phyloP scores from a whole-genome alignment of 768 basidiomycete species.

The Dentipellis sp. region DNA sequence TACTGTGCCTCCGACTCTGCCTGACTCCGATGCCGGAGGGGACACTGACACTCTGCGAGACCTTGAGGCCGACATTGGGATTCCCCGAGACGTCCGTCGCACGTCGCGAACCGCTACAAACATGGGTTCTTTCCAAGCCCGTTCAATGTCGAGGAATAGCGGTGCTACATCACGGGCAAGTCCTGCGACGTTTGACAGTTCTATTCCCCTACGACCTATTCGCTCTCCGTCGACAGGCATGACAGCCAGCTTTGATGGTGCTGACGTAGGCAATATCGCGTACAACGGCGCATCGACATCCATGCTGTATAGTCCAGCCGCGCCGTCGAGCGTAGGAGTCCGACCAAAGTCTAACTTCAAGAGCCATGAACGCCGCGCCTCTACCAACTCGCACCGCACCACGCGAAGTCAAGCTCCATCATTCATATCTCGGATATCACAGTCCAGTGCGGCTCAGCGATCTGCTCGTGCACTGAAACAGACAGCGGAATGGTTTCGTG shows the following conservation, averaged over 20 bases:
- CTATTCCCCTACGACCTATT: constrained; percentile 1
- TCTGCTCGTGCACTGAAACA: constrained; percentile 3
- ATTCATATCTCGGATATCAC: constrained; percentile 30
- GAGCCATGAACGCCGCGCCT: constrained; percentile 22
- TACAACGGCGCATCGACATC: not conserved
- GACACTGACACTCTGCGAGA: too few relatives aligned
- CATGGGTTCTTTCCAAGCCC: not conserved
- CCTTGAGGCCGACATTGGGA: too few relatives aligned
- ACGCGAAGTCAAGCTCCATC: constrained; percentile 39
- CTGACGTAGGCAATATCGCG: not conserved
- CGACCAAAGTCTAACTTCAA: not conserved
- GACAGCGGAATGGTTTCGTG: constrained; percentile 28
- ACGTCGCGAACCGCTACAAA: not conserved
- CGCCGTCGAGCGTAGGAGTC: not conserved
- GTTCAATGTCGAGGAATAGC: not conserved
- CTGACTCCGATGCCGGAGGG: too few relatives aligned
- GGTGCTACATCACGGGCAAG: not conserved
- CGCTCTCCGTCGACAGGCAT: not conserved
- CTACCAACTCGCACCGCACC: constrained; percentile 30
- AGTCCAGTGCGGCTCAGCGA: constrained; percentile 6
- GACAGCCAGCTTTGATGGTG: not conserved
- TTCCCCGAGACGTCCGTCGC: too few relatives aligned
- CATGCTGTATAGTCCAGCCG: not conserved
- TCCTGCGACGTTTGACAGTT: constrained; percentile 4
- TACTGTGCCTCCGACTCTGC: too few relatives aligned